Evolutionary conservation across 1,284 basidiomycete species (phyloP).

Genomic region (Rhodotorula mucilaginosa): DNA sequence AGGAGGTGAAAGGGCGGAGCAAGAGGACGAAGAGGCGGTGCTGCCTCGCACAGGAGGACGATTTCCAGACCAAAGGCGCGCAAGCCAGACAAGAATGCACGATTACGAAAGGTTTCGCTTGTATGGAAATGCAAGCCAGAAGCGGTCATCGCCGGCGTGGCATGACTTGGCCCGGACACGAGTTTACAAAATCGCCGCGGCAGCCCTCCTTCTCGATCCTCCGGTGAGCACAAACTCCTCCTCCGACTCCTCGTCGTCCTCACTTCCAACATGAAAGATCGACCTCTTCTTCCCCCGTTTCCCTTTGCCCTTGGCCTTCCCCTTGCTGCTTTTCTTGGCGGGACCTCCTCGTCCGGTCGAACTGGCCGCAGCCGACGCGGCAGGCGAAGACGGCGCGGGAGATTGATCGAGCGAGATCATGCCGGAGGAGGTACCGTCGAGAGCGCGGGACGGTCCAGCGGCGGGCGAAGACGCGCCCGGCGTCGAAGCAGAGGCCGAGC

Average conservation of each 20-base stretch:
- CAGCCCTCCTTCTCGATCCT: background rate
- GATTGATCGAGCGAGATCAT: background rate
- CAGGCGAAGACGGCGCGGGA: background rate
- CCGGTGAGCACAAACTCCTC: background rate
- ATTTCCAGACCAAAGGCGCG: too few relatives aligned
- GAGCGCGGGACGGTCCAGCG: too few relatives aligned
- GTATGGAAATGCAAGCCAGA: background rate
- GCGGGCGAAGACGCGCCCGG: conserved; percentile 5
- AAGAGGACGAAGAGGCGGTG: background rate
- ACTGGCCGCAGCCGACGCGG: background rate
- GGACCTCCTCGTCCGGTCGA: background rate
- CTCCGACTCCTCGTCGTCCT: conserved; percentile 1
- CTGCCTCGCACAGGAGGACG: background rate
- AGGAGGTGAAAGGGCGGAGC: background rate
- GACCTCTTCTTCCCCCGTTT: background rate
- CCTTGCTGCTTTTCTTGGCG: background rate
- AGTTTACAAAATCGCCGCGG: background rate
- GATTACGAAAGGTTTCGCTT: background rate
- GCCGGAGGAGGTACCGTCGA: too few relatives aligned
- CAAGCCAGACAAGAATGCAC: background rate
- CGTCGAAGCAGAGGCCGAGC: background rate
- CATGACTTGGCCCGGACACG: too few relatives aligned
- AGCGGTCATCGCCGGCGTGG: background rate
- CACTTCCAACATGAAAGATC: background rate
- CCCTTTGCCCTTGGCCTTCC: background rate